phyloP scores from a whole-genome alignment of 1,284 basidiomycete genomes.

The Marasmius tenuissimus region DNA sequence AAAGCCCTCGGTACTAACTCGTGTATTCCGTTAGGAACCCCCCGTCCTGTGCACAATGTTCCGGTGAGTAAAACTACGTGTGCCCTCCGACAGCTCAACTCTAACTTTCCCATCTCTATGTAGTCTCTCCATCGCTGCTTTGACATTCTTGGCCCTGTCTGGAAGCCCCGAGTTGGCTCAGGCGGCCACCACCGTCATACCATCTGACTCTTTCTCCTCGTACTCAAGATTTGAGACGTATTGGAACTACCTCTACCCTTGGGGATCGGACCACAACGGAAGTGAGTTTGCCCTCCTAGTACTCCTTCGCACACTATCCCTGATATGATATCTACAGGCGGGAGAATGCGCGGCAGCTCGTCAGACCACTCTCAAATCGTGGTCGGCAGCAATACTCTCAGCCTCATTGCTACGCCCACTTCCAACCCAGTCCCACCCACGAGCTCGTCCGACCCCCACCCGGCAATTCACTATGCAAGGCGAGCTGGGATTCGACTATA shows the following conservation, averaged over 20 bases:
- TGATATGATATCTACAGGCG: slow-evolving; percentile 25
- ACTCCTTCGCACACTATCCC: background rate
- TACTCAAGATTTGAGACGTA: slow-evolving; percentile 35
- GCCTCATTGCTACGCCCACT: slow-evolving; percentile 40
- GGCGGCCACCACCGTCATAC: slow-evolving; percentile 39
- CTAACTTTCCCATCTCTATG: background rate
- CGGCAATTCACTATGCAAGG: slow-evolving; percentile 40
- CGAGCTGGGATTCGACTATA: slow-evolving; percentile 6
- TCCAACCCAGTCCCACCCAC: slow-evolving; percentile 37
- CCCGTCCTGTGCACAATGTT: too few relatives aligned
- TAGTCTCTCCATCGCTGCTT: background rate
- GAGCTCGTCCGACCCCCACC: slow-evolving; percentile 36
- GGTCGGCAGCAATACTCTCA: slow-evolving; percentile 36
- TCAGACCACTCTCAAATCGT: slow-evolving; percentile 37
- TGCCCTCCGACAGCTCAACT: too few relatives aligned
- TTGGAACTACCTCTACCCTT: slow-evolving; percentile 44
- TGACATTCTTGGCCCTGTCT: background rate
- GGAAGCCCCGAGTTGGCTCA: slow-evolving; percentile 9
- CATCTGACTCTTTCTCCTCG: slow-evolving; percentile 36
- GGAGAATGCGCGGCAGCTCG: slow-evolving; percentile 41
- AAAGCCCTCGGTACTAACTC: too few relatives aligned
- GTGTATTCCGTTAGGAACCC: too few relatives aligned
- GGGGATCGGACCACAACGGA: slow-evolving; percentile 47
- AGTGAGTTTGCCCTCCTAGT: slow-evolving; percentile 24
- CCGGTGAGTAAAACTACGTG: too few relatives aligned